Evolutionary conservation across 139 green algal species (phyloP).

Genomic region (Chlorella sorokiniana): DNA sequence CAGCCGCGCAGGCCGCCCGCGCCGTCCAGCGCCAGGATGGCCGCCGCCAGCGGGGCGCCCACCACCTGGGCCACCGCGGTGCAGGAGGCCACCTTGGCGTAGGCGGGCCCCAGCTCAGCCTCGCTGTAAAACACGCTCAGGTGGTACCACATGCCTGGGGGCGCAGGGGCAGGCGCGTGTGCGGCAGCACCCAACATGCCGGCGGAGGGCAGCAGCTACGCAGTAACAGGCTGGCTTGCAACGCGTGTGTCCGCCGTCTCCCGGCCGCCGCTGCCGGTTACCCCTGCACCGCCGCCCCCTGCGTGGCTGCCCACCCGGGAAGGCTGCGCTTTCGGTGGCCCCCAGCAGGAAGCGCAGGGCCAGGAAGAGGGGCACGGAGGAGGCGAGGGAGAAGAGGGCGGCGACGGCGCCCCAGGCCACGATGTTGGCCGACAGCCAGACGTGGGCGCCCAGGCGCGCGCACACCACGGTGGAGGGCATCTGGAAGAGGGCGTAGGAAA

Average conservation of each 20-base stretch:
- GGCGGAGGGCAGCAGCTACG: not conserved
- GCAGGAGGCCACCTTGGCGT: constrained; percentile 42
- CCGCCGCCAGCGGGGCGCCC: constrained; percentile 66
- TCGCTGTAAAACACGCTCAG: constrained; percentile 53
- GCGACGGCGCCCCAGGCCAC: constrained; percentile 70
- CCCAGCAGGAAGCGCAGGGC: constrained; percentile 75
- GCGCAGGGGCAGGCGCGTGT: not conserved
- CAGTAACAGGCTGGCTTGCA: not conserved
- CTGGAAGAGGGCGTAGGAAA: constrained; percentile 66
- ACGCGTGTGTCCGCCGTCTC: not conserved
- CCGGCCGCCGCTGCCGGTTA: not conserved
- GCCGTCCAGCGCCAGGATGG: constrained; percentile 68
- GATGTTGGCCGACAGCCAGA: constrained; percentile 66
- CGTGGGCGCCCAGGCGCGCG: constrained; percentile 53
- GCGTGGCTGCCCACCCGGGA: constrained; percentile 60
- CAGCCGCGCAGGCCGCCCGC: constrained; percentile 66
- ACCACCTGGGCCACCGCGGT: constrained; percentile 50
- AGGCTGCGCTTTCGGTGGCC: constrained; percentile 69
- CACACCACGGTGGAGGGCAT: constrained; percentile 60
- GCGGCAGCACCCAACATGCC: not conserved
- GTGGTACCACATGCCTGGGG: constrained; percentile 54
- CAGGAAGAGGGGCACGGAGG: constrained; percentile 55
- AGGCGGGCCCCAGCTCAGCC: constrained; percentile 47
- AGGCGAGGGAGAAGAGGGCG: constrained; percentile 57
- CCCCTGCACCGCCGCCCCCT: constrained; percentile 36